A percentile compares a stretch with the other conserved stretches of the same genome.
Conservation (phyloP, 495 filamentous ascomycete genomes). For the Aspergillus wentii region DNA sequence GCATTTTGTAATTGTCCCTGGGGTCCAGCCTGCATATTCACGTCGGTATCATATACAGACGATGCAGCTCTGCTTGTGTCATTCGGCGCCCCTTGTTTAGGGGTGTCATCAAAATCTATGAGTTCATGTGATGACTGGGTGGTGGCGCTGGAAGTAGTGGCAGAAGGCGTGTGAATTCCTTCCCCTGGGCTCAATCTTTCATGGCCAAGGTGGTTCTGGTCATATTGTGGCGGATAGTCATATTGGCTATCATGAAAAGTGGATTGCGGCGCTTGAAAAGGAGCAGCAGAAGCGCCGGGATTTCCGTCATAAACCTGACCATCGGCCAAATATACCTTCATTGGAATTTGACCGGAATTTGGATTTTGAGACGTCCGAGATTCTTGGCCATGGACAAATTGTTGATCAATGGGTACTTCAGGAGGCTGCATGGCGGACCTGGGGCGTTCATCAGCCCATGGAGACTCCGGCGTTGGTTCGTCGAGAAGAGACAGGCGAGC, state of each 20-base stretch:
- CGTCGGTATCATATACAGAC: conserved; percentile 12
- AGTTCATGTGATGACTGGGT: conserved; percentile 35
- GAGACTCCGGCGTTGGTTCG: conserved; percentile 17
- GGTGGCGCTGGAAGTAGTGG: conserved; percentile 21
- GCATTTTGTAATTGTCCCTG: conserved; percentile 1
- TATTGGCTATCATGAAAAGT: conserved; percentile 1
- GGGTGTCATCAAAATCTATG: conserved; percentile 28
- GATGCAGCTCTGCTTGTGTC: conserved; percentile 7
- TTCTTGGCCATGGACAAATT: conserved; percentile 1
- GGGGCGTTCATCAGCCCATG: conserved; percentile 17
- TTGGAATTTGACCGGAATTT: neutral
- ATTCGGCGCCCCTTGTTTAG: conserved; percentile 3
- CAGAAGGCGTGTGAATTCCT: conserved; percentile 18
- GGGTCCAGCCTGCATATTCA: neutral
- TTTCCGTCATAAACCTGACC: conserved; percentile 7
- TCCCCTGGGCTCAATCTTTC: conserved; percentile 15
- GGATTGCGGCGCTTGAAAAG: conserved; percentile 8
- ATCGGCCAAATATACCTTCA: neutral
- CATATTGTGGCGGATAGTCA: conserved; percentile 1
- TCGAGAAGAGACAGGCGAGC: conserved; percentile 40
- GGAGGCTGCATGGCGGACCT: conserved; percentile 1
- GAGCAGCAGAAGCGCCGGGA: conserved; percentile 10
- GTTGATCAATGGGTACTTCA: neutral
- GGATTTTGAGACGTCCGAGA: neutral
- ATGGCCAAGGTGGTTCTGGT: conserved; percentile 5